phyloP scores from a whole-genome alignment of 306 rosid species.

The Malus orientalis region DNA sequence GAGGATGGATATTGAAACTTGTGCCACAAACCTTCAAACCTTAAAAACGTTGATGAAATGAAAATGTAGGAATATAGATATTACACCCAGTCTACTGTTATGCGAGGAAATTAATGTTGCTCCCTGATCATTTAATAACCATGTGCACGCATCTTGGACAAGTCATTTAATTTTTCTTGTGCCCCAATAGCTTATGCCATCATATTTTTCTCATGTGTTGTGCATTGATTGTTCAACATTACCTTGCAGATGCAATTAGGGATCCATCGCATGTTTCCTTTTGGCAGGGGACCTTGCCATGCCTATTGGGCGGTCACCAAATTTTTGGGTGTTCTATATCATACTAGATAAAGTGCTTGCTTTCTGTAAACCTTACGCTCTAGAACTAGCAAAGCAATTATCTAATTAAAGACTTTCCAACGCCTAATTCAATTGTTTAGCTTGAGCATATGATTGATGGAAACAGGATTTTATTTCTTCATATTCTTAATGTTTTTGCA shows the following conservation, averaged over 20 bases:
- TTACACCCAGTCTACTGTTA: neutral
- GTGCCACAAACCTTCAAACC: neutral
- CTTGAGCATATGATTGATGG: neutral
- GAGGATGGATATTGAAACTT: neutral
- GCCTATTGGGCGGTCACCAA: slow-evolving; percentile 86
- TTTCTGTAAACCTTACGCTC: too few species aligned
- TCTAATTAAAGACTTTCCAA: too few species aligned
- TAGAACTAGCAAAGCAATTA: too few species aligned
- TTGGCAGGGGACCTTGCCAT: slow-evolving; percentile 99
- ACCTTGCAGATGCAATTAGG: slow-evolving; percentile 71
- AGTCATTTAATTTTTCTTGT: neutral
- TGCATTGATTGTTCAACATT: slow-evolving; percentile 19
- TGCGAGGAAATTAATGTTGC: neutral
- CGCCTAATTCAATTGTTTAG: too few species aligned
- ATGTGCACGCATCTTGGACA: neutral
- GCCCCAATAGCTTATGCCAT: neutral
- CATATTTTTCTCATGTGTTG: neutral
- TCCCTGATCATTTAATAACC: neutral
- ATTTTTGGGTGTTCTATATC: slow-evolving; percentile 90
- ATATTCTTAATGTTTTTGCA: neutral
- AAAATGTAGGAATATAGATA: neutral
- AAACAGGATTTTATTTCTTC: neutral
- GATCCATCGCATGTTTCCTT: slow-evolving; percentile 73
- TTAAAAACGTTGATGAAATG: neutral
- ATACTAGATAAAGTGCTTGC: slow-evolving; percentile 65